These are phyloP conservation scores for Meyerozyma athensensis DNA, from an alignment of 1,139 yeast species.

Conservation along the genomic window DNA sequence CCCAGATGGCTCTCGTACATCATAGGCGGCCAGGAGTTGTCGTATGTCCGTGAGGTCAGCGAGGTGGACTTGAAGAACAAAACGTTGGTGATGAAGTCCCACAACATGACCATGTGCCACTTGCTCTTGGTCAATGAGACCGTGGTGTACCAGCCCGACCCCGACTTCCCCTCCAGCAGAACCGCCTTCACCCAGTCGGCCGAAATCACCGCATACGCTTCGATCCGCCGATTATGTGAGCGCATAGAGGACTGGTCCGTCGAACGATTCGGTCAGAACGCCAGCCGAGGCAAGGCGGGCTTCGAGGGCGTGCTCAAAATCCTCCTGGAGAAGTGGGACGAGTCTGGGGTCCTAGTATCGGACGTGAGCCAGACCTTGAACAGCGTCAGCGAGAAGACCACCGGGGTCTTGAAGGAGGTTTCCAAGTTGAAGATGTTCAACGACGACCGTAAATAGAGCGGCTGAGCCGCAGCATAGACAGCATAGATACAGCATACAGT, in stretches of 20 bases:
- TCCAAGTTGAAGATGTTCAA: constrained; percentile 20
- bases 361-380: constrained; percentile 27
- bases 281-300: constrained; percentile 73
- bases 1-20: constrained; percentile 76
- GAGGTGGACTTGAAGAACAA: constrained; percentile 67
- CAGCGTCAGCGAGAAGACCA: constrained; percentile 28
- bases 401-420: constrained; percentile 36
- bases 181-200: constrained; percentile 81
- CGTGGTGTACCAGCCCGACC: constrained; percentile 72
- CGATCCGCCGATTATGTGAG: constrained; percentile 64
- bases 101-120: constrained; percentile 78
- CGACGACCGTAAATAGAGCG: background rate
- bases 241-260: constrained; percentile 91
- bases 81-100: constrained; percentile 75
- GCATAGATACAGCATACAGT: background rate
- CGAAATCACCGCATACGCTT: constrained; percentile 80
- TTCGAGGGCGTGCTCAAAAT: constrained; percentile 72
- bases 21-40: constrained; percentile 69
- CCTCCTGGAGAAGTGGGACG: constrained; percentile 49
- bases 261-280: constrained; percentile 84
- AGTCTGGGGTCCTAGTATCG: constrained; percentile 37
- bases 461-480: background rate
- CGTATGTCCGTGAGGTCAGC: constrained; percentile 86
- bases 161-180: constrained; percentile 36
- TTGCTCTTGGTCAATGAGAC: constrained; percentile 80